A percentile compares a stretch with the other conserved stretches of the same genome.
phyloP scores from a whole-genome alignment of 106 monocot genomes.

The Dendrobium huoshanense region DNA sequence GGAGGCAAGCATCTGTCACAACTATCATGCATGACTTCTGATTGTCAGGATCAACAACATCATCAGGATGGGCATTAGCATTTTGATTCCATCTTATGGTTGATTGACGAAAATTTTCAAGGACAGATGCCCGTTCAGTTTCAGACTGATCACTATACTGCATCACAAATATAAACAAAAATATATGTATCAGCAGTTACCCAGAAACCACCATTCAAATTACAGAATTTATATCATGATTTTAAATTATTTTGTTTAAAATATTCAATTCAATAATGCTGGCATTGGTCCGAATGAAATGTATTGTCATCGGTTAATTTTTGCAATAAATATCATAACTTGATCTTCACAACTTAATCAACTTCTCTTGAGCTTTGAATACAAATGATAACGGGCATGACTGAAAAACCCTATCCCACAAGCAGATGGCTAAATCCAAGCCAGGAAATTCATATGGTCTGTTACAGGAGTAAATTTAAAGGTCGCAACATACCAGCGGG shows the following conservation, averaged over 20 bases:
- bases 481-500: constrained; percentile 41
- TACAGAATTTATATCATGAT: too few species aligned
- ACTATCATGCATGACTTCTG: constrained; percentile 49
- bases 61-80: constrained; percentile 15
- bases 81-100: constrained; percentile 48
- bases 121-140: constrained; percentile 37
- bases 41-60: constrained; percentile 26
- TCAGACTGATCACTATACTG: constrained; percentile 77
- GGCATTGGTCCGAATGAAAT: background rate
- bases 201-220: too few species aligned
- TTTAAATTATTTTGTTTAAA: too few species aligned
- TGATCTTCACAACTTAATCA: background rate
- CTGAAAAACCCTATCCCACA: background rate
- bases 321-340: background rate
- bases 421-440: background rate
- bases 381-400: background rate
- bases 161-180: constrained; percentile 8
- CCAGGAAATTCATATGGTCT: background rate
- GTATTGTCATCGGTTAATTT: background rate
- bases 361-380: background rate
- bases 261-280: background rate
- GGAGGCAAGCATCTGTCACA: constrained; percentile 74
- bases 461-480: background rate
- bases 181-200: background rate
- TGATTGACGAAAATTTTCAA: constrained; percentile 57